Evolutionary conservation across 2,329 filamentous ascomycete species (phyloP).

Genomic region (Pyrenochaeta sp.): DNA sequence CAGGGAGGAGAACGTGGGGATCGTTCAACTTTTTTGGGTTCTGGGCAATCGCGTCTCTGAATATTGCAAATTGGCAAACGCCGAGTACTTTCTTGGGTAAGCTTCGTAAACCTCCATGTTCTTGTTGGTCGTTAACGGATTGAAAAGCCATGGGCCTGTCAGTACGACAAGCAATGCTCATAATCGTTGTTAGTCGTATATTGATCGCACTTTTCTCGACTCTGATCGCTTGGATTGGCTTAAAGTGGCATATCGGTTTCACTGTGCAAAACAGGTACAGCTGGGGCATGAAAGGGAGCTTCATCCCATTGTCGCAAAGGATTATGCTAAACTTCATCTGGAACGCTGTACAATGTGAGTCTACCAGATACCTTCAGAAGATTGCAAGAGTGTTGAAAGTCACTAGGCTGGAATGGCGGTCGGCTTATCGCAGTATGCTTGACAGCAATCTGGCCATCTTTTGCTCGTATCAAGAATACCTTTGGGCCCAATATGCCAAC

Average conservation of each 20-base stretch:
- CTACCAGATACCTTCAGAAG: no score
- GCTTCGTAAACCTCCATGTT: neutral
- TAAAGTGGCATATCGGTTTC: conserved; percentile 61
- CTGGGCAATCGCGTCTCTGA: conserved; percentile 52
- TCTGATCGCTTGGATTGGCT: conserved; percentile 58
- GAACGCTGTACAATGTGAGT: conserved; percentile 58
- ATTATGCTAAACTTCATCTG: conserved; percentile 62
- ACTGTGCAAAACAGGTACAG: conserved; percentile 60
- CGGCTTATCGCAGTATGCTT: conserved; percentile 45
- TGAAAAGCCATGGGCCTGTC: conserved; percentile 56
- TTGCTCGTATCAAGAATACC: conserved; percentile 44
- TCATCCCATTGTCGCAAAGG: conserved; percentile 59
- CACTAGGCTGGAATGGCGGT: conserved; percentile 46
- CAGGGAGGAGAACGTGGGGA: conserved; percentile 51
- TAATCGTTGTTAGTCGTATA: conserved; percentile 56
- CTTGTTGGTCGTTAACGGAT: conserved; percentile 4
- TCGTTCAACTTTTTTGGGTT: conserved; percentile 56
- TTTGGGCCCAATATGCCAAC: conserved; percentile 45
- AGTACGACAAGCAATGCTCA: conserved; percentile 57
- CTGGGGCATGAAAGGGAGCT: conserved; percentile 60
- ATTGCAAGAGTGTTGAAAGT: neutral
- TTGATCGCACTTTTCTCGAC: conserved; percentile 56
- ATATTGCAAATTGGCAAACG: conserved; percentile 58
- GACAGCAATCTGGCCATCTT: conserved; percentile 49
- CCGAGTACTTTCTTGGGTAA: conserved; percentile 57